A percentile compares a stretch with the other conserved stretches of the same genome.
Conservation (phyloP, 192 early-diverging fungal species). For the Obelidium mucronatum region DNA sequence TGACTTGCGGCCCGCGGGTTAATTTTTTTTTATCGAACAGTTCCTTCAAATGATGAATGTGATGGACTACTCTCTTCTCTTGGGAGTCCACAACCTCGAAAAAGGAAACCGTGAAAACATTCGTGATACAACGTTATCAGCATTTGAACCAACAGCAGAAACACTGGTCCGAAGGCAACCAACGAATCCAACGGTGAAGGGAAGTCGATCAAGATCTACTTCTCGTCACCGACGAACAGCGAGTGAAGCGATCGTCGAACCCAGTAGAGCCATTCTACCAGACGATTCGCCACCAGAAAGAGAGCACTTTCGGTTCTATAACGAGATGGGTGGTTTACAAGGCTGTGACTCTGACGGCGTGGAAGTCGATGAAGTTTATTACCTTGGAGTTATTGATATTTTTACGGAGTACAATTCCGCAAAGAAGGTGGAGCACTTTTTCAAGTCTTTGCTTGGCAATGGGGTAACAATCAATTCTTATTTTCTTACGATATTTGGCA, state of each 20-base stretch:
- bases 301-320: constrained; percentile 84
- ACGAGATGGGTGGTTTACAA: constrained; percentile 89
- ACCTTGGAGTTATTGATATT: constrained; percentile 98
- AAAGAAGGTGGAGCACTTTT: constrained; percentile 91
- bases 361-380: constrained; percentile 76
- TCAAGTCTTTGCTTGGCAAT: constrained; percentile 87
- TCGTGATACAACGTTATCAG: constrained; percentile 87
- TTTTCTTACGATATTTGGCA: too few relatives aligned
- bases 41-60: constrained; percentile 80
- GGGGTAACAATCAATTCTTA: constrained; percentile 50
- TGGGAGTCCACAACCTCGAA: constrained; percentile 89
- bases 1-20: neutral
- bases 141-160: constrained; percentile 75
- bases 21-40: constrained; percentile 11
- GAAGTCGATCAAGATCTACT: constrained; percentile 1
- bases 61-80: constrained; percentile 98
- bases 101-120: constrained; percentile 84
- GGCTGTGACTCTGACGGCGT: constrained; percentile 73
- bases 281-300: constrained; percentile 49
- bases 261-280: constrained; percentile 14
- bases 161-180: constrained; percentile 7
- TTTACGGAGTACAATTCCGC: constrained; percentile 90
- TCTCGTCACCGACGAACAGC: neutral
- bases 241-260: neutral
- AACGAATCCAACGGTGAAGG: neutral